Evolutionary conservation across 495 filamentous ascomycete species (phyloP), one percentile per base, ranked within the genome.

Genomic region (Penicillium pancosmium): DNA sequence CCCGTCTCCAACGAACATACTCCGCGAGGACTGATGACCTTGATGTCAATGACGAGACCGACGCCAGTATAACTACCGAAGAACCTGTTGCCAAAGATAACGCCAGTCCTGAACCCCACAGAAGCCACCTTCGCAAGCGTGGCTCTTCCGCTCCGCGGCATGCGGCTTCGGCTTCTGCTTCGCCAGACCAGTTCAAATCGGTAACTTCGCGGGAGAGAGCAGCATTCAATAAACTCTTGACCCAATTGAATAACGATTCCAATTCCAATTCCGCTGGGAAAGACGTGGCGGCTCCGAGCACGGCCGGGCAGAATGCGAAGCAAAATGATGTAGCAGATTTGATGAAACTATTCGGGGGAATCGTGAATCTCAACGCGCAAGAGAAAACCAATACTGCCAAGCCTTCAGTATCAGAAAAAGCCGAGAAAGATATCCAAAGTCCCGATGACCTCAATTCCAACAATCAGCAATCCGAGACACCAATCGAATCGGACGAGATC

Each of bases 51-150:
- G 38, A 40, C 16, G 35, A 19, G 11, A 12, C 44, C 12, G 33
- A 38, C 16, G 16, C 34, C 47, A 38, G 15, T n/a, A 6, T 34
- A 8, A 21, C 35, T 27, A 8, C n/a, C 21, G 21, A 19, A 18
- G 15, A 3, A 34, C 19, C 15, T 16, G 50, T 5, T 23, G 12
- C 55, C 34, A 25, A 47, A 31, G 5, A 40, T 9, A 13, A 12
- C 7, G 25, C 15, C 36, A 36, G 21, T 27, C 46, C 34, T 38
- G 19, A 16, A 25, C n/a, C 16, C 5, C 56, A 46, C 21, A 60
- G 9, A 52, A 75, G 69, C 51, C 74, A 64, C 49, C 40, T 78
- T 2, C 69, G 61, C 15, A 61, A 56, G 50, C 68, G 65, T 19
- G 68, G 67, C 34, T 65, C 63, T 27, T 52, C 63, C 5, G 25